Evolutionary conservation across 192 early-diverging fungal genomes (phyloP).

Genomic region (Lobosporangium transversale): DNA sequence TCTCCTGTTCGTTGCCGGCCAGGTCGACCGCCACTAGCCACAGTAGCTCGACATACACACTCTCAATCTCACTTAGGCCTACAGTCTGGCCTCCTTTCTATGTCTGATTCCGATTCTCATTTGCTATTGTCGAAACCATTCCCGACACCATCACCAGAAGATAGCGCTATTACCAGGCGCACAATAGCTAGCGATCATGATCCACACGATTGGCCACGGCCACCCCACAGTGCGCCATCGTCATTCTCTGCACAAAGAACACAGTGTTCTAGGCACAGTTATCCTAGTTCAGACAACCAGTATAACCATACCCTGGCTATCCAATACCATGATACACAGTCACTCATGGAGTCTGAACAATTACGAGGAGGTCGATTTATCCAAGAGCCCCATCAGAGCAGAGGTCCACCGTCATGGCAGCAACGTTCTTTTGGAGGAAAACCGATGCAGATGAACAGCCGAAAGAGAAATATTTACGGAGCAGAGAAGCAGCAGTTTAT

Average conservation of each 20-base stretch:
- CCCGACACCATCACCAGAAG: too few relatives aligned
- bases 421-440: slow-evolving; percentile 3
- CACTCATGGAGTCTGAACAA: background rate
- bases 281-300: slow-evolving; percentile 1
- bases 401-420: background rate
- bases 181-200: background rate
- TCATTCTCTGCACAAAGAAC: background rate
- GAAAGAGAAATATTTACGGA: slow-evolving; percentile 32
- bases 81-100: slow-evolving; percentile 3
- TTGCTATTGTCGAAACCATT: too few relatives aligned
- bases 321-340: background rate
- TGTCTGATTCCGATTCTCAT: too few relatives aligned
- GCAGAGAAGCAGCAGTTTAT: slow-evolving; percentile 13
- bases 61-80: slow-evolving; percentile 25
- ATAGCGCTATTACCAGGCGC: too few relatives aligned
- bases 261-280: slow-evolving; percentile 2
- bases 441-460: background rate
- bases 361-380: background rate
- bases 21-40: slow-evolving; percentile 19
- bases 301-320: background rate
- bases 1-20: slow-evolving; percentile 17
- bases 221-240: background rate
- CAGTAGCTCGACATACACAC: slow-evolving; percentile 17
- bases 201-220: background rate
- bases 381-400: background rate